Base-by-base conservation (phyloP, 2,329 filamentous ascomycete species). In the Pyrenochaeta sp. region DNA sequence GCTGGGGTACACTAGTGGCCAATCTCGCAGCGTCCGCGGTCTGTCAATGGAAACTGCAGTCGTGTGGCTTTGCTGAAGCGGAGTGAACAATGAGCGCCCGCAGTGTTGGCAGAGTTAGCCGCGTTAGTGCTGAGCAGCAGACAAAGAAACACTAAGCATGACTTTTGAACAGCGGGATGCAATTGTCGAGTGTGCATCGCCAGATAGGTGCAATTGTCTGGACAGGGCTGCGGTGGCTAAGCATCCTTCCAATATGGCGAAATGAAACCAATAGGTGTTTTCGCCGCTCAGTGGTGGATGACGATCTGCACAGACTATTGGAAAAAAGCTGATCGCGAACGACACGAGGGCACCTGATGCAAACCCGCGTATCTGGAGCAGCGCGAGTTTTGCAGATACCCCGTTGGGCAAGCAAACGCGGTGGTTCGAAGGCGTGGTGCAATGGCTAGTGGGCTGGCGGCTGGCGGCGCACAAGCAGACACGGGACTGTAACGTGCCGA, bases 401-500 rank as follows among this genome's bases (percentile, higher is more conserved):
- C 30, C n/a, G 18, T 39, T 27, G 44, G 48, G 49, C 29, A 33
- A 27, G 15, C 27, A n/a, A 23, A 50, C 27, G 33, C 42, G 33
- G 15, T 17, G 15, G 23, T 30, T 30, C n/a, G 40, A 30, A 30
- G 23, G 21, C 23, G 9, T 30, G 40, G 40, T 42, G 27, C 21
- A n/a, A 21, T 29, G 39, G 15, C 17, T 41, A 14, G 32, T 11
- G 12, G 4, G 32, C 21, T 42, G 40, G 40, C 40, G 40, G 40
- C 23, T 30, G 23, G 40, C 21, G 27, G 40, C 3, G 49, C 37
- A 51, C 23, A 14, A 23, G n/a, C 46, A 47, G 42, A 51, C 45
- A 45, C 36, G 45, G 49, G 44, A 33, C 40, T 63, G 62, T 53
- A 62, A 60, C 52, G 55, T 60, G 46, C 58, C 58, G 58, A 59